A percentile compares a stretch with the other conserved stretches of the same genome.
phyloP scores from a whole-genome alignment of 768 basidiomycete species.

The Hygrophorus russula region DNA sequence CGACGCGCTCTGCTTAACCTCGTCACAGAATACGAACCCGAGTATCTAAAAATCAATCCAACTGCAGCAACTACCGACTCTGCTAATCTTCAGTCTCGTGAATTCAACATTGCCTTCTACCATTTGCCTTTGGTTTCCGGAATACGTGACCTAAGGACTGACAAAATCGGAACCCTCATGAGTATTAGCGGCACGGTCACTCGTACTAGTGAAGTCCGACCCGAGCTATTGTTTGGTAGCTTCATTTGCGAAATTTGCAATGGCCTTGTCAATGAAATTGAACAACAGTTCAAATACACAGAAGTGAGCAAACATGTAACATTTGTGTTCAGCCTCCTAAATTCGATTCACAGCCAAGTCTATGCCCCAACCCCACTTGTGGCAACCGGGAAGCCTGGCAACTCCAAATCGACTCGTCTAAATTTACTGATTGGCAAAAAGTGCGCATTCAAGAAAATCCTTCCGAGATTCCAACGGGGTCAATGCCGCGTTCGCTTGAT shows the following conservation, averaged over 20 bases:
- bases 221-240: slow-evolving; percentile 87
- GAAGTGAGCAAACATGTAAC: slow-evolving; percentile 43
- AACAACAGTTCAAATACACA: slow-evolving; percentile 99
- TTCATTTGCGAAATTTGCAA: slow-evolving; percentile 88
- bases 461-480: slow-evolving; percentile 96
- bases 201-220: slow-evolving; percentile 92
- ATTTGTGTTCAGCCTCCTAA: slow-evolving; percentile 6
- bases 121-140: slow-evolving; percentile 88
- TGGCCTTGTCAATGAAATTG: slow-evolving; percentile 81
- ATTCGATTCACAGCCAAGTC: slow-evolving; percentile 49
- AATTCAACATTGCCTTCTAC: slow-evolving; percentile 94
- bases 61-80: slow-evolving; percentile 81
- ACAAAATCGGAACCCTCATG: slow-evolving; percentile 89
- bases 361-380: slow-evolving; percentile 93
- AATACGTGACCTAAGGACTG: slow-evolving; percentile 87
- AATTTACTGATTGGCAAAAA: slow-evolving; percentile 99
- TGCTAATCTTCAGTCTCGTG: slow-evolving; percentile 80
- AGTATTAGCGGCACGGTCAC: slow-evolving; percentile 97
- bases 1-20: slow-evolving; percentile 85
- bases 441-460: slow-evolving; percentile 98
- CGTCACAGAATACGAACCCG: slow-evolving; percentile 82
- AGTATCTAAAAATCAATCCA: slow-evolving; percentile 91
- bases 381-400: slow-evolving; percentile 87
- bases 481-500: slow-evolving; percentile 95
- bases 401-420: slow-evolving; percentile 89